These are phyloP conservation scores for Rhodocollybia butyracea DNA, from an alignment of 768 basidiomycete genomes.

Conservation along the genomic window DNA sequence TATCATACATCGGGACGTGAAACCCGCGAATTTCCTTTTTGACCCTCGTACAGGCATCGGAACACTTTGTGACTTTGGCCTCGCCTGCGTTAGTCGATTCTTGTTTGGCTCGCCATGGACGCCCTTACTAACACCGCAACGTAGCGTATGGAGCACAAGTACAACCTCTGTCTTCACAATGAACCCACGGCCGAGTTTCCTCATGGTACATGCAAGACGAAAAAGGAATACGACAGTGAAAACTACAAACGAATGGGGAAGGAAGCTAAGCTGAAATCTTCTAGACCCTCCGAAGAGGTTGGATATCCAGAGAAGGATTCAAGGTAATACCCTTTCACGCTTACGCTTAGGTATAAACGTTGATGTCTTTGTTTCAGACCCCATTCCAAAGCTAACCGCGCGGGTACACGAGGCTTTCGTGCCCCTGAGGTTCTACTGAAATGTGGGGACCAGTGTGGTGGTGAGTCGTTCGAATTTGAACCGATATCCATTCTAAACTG, in stretches of 20 bases:
- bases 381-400: conserved; percentile 88
- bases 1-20: conserved; percentile 96
- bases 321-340: conserved; percentile 39
- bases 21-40: conserved; percentile 96
- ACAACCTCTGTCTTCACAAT: conserved; percentile 77
- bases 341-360: neutral
- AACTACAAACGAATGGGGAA: conserved; percentile 55
- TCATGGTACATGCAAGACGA: conserved; percentile 57
- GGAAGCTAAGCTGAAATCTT: conserved; percentile 55
- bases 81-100: conserved; percentile 76
- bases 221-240: conserved; percentile 44
- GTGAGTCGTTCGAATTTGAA: conserved; percentile 52
- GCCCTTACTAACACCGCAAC: neutral
- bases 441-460: conserved; percentile 89
- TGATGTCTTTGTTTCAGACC: conserved; percentile 42
- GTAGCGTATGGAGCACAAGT: conserved; percentile 52
- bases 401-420: conserved; percentile 94
- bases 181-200: conserved; percentile 55
- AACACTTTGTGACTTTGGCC: conserved; percentile 90
- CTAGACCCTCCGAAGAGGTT: conserved; percentile 59
- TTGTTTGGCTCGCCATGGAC: neutral
- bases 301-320: conserved; percentile 77
- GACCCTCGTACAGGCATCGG: conserved; percentile 82
- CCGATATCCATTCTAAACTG: no score
- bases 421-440: conserved; percentile 96